These are phyloP conservation scores for Dictyophora rubrovolvata DNA, from an alignment of 768 basidiomycete species.

Conservation along the genomic window DNA sequence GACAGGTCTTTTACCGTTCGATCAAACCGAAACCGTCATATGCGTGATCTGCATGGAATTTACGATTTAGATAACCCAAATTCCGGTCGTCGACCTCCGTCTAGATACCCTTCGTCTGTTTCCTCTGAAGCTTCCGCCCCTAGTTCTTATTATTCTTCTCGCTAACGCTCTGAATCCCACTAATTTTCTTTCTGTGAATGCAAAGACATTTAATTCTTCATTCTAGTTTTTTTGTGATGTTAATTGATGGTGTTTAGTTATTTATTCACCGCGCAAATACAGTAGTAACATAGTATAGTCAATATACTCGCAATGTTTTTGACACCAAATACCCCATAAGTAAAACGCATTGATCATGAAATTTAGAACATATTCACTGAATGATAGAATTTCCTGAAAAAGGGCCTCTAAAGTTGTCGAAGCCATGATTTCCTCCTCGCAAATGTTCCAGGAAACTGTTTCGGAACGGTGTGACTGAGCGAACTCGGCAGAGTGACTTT, in stretches of 20 bases:
- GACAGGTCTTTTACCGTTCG: constrained; percentile 2
- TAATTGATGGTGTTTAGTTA: background rate
- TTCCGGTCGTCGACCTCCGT: background rate
- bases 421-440: no score
- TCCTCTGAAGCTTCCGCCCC: background rate
- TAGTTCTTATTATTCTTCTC: constrained; percentile 2
- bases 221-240: no score
- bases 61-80: background rate
- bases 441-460: no score
- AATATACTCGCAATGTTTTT: background rate
- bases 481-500: no score
- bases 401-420: no score
- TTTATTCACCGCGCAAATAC: background rate
- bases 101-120: background rate
- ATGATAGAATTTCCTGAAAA: no score
- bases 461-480: no score
- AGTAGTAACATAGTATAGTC: background rate
- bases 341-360: background rate
- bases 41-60: background rate
- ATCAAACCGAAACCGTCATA: constrained; percentile 5
- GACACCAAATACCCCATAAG: background rate
- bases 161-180: background rate
- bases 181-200: background rate
- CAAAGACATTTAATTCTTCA: background rate
- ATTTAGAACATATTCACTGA: no score